Evolutionary conservation across 768 basidiomycete species (phyloP).

Genomic region (Trametes cinnabarina): DNA sequence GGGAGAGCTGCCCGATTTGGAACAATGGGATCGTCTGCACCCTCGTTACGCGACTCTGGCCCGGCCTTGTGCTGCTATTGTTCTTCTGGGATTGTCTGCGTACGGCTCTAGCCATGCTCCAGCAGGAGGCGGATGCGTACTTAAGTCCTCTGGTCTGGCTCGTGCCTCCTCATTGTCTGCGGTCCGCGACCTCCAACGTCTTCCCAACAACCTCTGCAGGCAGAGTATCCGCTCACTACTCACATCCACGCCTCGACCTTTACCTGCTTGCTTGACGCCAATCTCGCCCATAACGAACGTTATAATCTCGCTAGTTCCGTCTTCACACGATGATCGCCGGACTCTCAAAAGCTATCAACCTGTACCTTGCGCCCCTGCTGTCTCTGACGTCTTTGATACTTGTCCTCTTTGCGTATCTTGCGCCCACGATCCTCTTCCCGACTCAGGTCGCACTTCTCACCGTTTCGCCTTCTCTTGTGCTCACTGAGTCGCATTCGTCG

Average conservation of each 20-base stretch:
- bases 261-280: neutral
- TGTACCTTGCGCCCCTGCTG: conserved; percentile 67
- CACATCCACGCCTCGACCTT: neutral
- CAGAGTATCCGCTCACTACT: conserved; percentile 15
- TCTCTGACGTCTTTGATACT: conserved; percentile 66
- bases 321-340: conserved; percentile 59
- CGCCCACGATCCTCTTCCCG: conserved; percentile 60
- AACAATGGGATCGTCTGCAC: conserved; percentile 10
- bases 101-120: neutral
- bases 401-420: conserved; percentile 63
- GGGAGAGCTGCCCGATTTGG: neutral
- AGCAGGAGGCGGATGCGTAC: conserved; percentile 7
- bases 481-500: conserved; percentile 33
- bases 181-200: neutral
- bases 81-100: conserved; percentile 9
- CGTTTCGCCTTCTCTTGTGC: conserved; percentile 53
- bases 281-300: neutral
- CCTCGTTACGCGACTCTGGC: conserved; percentile 13
- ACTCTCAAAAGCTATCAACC: conserved; percentile 63
- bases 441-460: conserved; percentile 62
- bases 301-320: neutral
- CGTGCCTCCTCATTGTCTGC: conserved; percentile 7
- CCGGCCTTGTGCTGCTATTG: conserved; percentile 15
- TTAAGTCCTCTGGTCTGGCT: conserved; percentile 7
- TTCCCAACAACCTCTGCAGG: conserved; percentile 16